These are phyloP conservation scores for Microglena sp. DNA, from an alignment of 139 green algal genomes.

Conservation along the genomic window DNA sequence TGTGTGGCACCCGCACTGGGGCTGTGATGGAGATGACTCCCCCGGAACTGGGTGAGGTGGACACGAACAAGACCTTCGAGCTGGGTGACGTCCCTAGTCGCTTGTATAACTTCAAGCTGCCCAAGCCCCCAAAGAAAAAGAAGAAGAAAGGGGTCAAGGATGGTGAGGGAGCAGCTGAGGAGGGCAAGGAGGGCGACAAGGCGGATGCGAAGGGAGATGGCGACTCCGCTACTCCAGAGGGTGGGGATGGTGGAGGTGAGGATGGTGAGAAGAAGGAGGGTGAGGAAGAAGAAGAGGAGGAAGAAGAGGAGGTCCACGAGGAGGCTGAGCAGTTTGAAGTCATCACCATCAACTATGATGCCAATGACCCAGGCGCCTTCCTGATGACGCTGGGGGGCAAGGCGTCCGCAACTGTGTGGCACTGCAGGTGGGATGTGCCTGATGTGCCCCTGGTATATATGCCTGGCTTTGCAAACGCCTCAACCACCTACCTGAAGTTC, in stretches of 20 bases:
- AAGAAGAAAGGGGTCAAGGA: constrained; percentile 13
- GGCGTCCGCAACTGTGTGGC: neutral
- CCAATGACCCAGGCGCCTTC: neutral
- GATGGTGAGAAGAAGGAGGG: no score
- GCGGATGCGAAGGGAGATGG: constrained; percentile 18
- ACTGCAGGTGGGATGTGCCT: neutral
- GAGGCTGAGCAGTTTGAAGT: constrained; percentile 19
- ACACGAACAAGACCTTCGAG: constrained; percentile 21
- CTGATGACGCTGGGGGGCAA: constrained; percentile 7
- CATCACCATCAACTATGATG: neutral
- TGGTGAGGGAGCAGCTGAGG: constrained; percentile 7
- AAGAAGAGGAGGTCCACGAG: constrained; percentile 13
- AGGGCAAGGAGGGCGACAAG: constrained; percentile 13
- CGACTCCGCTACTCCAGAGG: no score
- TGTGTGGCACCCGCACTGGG: constrained; percentile 39
- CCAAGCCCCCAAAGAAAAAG: constrained; percentile 25
- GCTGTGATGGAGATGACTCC: constrained; percentile 24
- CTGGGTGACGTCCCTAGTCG: neutral
- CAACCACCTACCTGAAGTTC: constrained; percentile 14
- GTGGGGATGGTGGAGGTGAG: no score
- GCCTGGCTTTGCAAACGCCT: no score
- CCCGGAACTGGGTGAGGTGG: constrained; percentile 5
- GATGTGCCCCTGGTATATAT: no score
- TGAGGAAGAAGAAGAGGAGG: constrained; percentile 10
- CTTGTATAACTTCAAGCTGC: constrained; percentile 8